Percentiles rank a stretch among this genome's conserved stretches.
Conservation (phyloP, 768 basidiomycete genomes). For the Mycena chlorophos region DNA sequence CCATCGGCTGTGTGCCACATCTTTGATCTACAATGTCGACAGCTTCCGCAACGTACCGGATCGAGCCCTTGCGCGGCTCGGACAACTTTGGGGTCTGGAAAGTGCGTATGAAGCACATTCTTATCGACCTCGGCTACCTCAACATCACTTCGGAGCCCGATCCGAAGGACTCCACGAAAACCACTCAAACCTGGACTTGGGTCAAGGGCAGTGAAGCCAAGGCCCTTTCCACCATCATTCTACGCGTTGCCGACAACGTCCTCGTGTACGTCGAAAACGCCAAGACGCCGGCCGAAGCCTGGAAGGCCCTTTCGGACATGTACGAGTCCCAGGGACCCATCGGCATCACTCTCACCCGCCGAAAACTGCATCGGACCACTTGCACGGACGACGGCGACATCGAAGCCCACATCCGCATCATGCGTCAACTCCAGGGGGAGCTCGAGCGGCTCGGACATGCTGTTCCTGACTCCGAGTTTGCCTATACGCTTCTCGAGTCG, state of each 20-base stretch:
- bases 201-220: conserved; percentile 28
- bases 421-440: conserved; percentile 24
- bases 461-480: conserved; percentile 26
- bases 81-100: conserved; percentile 16
- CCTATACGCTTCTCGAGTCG: conserved; percentile 23
- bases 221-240: conserved; percentile 27
- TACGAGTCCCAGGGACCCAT: conserved; percentile 28
- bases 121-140: conserved; percentile 8
- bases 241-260: conserved; percentile 23
- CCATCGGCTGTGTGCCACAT: no score
- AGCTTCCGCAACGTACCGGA: conserved; percentile 1
- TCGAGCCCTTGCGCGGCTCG: conserved; percentile 12
- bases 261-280: conserved; percentile 24
- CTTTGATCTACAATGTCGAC: no score
- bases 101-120: conserved; percentile 15
- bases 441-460: conserved; percentile 13
- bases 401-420: conserved; percentile 26
- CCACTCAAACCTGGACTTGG: conserved; percentile 1
- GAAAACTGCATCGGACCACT: conserved; percentile 22
- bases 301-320: conserved; percentile 24
- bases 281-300: conserved; percentile 22
- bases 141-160: background rate
- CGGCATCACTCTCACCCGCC: conserved; percentile 20
- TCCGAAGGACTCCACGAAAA: background rate
- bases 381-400: conserved; percentile 29